These are phyloP conservation scores for Stentor roeselii DNA, from an alignment of 73 alveolate genomes.

Conservation along the genomic window DNA sequence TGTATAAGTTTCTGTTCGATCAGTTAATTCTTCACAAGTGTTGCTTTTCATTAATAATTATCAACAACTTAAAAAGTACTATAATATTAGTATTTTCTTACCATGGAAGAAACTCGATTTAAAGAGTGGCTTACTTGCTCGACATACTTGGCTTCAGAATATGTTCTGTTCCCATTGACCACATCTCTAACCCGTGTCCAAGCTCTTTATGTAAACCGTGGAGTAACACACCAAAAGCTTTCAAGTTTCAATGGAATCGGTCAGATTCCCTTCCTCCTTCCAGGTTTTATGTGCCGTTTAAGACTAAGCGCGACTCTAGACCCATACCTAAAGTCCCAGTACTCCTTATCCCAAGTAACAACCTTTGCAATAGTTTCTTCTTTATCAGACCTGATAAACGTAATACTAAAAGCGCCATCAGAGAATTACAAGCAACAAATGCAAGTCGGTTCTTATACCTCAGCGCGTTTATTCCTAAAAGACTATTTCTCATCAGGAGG, in stretches of 20 bases:
- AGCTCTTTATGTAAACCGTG: background rate
- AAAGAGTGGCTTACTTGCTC: background rate
- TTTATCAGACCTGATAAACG: background rate
- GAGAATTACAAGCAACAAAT: constrained; percentile 13
- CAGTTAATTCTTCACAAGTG: too few species aligned
- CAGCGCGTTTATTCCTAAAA: background rate
- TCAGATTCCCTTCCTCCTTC: background rate
- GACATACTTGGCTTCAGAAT: background rate
- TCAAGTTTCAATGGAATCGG: constrained; percentile 8
- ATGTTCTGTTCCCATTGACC: background rate
- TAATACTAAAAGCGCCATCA: background rate
- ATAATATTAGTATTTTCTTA: too few species aligned
- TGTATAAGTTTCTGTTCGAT: too few species aligned
- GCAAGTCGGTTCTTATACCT: background rate
- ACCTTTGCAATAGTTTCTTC: constrained; percentile 3
- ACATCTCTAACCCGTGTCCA: constrained; percentile 6
- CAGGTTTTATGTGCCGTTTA: background rate
- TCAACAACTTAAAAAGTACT: too few species aligned
- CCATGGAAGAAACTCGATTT: background rate
- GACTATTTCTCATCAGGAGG: background rate
- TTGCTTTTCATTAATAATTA: too few species aligned
- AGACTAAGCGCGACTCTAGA: background rate
- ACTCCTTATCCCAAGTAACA: constrained; percentile 14
- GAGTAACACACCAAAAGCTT: background rate
- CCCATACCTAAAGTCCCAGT: background rate